Conservation (phyloP, 805 yeast genomes). For the Vanderwaltozyma tropicalis region DNA sequence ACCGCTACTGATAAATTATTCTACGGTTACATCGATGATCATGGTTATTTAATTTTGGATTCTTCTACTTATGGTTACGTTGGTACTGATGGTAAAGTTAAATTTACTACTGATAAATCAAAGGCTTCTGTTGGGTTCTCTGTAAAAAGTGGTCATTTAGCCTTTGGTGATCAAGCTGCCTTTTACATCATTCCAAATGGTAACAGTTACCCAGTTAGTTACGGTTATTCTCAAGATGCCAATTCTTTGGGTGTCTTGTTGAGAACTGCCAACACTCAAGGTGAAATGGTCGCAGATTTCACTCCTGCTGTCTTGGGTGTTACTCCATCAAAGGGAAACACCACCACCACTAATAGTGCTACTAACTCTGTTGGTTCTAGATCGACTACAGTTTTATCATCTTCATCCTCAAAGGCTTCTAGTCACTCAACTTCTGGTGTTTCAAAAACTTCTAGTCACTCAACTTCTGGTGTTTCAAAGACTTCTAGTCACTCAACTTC, state of each 20-base stretch:
- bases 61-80: conserved; percentile 27
- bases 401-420: no score
- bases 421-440: no score
- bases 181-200: conserved; percentile 21
- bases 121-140: conserved; percentile 30
- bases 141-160: conserved; percentile 13
- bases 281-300: conserved; percentile 15
- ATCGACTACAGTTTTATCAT: no score
- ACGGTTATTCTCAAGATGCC: not conserved
- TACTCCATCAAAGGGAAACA: no score
- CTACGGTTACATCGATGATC: conserved; percentile 21
- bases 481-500: no score
- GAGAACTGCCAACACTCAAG: conserved; percentile 3
- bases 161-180: conserved; percentile 10
- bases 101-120: conserved; percentile 16
- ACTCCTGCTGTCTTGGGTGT: conserved; percentile 7
- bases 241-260: not conserved
- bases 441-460: no score
- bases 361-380: no score
- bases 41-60: conserved; percentile 21
- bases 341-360: no score
- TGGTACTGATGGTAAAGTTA: conserved; percentile 13
- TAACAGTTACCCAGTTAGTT: conserved; percentile 3
- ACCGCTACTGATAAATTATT: not conserved
- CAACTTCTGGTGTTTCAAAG: no score